Percentiles rank a stretch among this genome's conserved stretches.
These are phyloP conservation scores for Strobilomyces echinocephalus DNA, from an alignment of 768 basidiomycete genomes.

Conservation along the genomic window DNA sequence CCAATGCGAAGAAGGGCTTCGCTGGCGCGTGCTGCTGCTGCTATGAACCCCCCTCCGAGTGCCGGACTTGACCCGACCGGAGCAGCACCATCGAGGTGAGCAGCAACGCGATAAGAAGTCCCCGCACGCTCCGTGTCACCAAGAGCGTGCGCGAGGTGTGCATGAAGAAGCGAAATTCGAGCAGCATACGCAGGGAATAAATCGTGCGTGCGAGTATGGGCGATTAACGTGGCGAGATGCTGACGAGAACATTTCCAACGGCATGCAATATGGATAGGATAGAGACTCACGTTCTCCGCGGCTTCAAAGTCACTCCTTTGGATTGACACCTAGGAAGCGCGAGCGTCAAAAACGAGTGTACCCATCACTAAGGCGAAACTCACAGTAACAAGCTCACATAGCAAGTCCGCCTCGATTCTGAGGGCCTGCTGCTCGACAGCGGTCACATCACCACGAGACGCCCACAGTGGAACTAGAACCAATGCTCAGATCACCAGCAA, in stretches of 20 bases:
- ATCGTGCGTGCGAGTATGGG: conserved; percentile 55
- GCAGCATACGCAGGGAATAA: conserved; percentile 55
- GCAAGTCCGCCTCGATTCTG: conserved; percentile 65
- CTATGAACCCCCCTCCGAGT: conserved; percentile 36
- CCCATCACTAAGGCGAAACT: background rate
- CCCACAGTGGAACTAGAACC: conserved; percentile 51
- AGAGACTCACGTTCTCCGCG: conserved; percentile 48
- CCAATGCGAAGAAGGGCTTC: conserved; percentile 51
- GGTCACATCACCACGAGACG: conserved; percentile 45
- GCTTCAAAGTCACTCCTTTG: conserved; percentile 64
- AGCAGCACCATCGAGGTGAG: conserved; percentile 37
- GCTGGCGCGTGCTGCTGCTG: conserved; percentile 47
- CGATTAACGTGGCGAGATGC: conserved; percentile 48
- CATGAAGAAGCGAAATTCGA: conserved; percentile 63
- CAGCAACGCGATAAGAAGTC: conserved; percentile 61
- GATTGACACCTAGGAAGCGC: conserved; percentile 47
- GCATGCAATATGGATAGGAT: background rate
- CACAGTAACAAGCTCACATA: conserved; percentile 67
- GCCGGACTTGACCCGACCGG: conserved; percentile 21
- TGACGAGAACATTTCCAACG: background rate
- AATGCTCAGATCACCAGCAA: background rate
- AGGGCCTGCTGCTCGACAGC: conserved; percentile 46
- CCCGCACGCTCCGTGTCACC: conserved; percentile 50
- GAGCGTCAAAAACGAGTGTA: background rate
- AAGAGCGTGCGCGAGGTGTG: conserved; percentile 68